phyloP scores from a whole-genome alignment of 78 protist genomes.

The Planoprotostelium fungivorum region DNA sequence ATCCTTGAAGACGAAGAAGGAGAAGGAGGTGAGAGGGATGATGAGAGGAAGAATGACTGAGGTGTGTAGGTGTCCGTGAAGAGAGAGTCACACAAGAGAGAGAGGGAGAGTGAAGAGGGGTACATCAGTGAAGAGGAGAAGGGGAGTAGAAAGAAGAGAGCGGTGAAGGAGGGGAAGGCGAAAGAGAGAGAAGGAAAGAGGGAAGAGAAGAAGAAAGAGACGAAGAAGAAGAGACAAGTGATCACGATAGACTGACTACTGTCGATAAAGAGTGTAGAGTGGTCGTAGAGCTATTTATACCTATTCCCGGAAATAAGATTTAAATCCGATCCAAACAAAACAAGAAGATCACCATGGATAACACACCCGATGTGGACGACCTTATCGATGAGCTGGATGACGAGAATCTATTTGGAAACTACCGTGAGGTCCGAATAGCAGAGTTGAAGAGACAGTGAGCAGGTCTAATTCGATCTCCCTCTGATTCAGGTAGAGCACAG shows the following conservation, averaged over 20 bases:
- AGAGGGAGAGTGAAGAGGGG: background rate
- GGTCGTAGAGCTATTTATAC: too few species aligned
- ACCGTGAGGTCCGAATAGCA: constrained; percentile 23
- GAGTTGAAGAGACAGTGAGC: constrained; percentile 10
- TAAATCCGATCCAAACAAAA: too few species aligned
- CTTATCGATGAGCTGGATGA: background rate
- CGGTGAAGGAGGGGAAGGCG: background rate
- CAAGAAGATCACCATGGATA: too few species aligned
- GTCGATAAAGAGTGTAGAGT: too few species aligned
- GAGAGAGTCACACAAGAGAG: background rate
- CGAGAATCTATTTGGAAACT: constrained; percentile 5
- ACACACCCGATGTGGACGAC: too few species aligned
- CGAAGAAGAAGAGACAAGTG: background rate
- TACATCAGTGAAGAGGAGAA: background rate
- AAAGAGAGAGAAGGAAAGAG: background rate
- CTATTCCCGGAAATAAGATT: too few species aligned
- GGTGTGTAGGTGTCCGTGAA: too few species aligned
- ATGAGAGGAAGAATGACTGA: background rate
- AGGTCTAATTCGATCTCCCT: background rate
- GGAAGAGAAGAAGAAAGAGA: background rate
- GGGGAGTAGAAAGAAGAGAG: background rate
- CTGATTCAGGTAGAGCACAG: background rate
- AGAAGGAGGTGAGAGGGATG: background rate
- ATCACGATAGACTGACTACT: background rate
- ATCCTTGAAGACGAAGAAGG: too few species aligned